A percentile compares a stretch with the other conserved stretches of the same genome.
phyloP scores from a whole-genome alignment of 768 basidiomycete species.

The Rhizopogon vinicolor region DNA sequence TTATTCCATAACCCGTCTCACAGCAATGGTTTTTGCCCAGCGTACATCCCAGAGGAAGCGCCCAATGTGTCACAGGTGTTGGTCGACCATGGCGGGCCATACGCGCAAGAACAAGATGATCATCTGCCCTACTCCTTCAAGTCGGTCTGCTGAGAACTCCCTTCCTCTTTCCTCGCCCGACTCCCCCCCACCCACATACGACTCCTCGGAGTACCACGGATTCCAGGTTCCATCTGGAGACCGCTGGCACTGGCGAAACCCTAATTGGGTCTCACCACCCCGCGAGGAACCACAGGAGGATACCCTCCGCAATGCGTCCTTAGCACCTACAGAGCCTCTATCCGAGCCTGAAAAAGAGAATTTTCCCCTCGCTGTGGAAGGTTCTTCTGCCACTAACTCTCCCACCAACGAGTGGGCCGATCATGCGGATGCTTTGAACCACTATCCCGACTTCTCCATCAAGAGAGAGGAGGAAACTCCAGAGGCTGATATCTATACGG shows the following conservation, averaged over 20 bases:
- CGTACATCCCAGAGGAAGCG: constrained; percentile 19
- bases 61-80: constrained; percentile 31
- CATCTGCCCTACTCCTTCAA: constrained; percentile 20
- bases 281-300: constrained; percentile 10
- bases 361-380: not conserved
- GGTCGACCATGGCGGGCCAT: constrained; percentile 28
- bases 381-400: constrained; percentile 5
- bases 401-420: constrained; percentile 3
- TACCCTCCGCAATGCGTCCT: constrained; percentile 8
- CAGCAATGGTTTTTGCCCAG: not conserved
- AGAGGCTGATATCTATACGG: constrained; percentile 8
- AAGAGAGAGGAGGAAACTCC: constrained; percentile 5
- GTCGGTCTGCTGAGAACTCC: constrained; percentile 12
- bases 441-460: not conserved
- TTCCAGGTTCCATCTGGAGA: constrained; percentile 25
- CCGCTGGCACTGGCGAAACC: constrained; percentile 30
- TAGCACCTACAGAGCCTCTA: constrained; percentile 26
- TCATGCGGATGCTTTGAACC: not conserved
- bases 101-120: constrained; percentile 26
- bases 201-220: constrained; percentile 4
- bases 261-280: constrained; percentile 29
- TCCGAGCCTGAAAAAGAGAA: constrained; percentile 12
- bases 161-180: constrained; percentile 21
- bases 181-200: constrained; percentile 20
- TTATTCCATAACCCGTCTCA: not conserved